Percentiles rank a stretch among this genome's conserved stretches.
These are phyloP conservation scores for Dactylellina sp. DNA, from an alignment of 2,329 filamentous ascomycete species.

Conservation along the genomic window DNA sequence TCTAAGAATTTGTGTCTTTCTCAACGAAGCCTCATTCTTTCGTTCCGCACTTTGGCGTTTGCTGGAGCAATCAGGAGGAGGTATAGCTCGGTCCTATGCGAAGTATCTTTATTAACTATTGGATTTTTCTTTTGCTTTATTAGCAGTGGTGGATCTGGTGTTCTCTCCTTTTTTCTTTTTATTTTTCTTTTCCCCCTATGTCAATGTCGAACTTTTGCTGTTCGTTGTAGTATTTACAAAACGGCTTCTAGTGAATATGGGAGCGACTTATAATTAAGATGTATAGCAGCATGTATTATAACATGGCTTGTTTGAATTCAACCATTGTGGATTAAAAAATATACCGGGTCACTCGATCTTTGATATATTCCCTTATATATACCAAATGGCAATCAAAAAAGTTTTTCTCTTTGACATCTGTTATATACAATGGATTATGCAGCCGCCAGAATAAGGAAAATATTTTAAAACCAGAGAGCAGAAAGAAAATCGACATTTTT, in stretches of 20 bases:
- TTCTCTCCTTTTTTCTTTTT: constrained; percentile 13
- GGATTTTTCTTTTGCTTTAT: background rate
- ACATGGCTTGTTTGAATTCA: constrained; percentile 5
- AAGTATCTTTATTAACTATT: constrained; percentile 4
- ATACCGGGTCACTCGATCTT: too few species aligned
- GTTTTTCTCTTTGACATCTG: constrained; percentile 16
- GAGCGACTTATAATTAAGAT: background rate
- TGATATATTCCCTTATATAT: background rate
- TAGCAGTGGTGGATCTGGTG: constrained; percentile 26
- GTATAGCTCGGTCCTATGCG: constrained; percentile 30
- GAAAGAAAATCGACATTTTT: constrained; percentile 8
- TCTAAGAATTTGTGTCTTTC: constrained; percentile 6
- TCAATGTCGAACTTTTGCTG: background rate
- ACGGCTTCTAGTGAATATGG: background rate
- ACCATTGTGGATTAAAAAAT: background rate
- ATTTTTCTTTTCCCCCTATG: background rate
- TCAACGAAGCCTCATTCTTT: constrained; percentile 1
- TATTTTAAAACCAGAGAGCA: background rate
- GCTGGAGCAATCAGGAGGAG: constrained; percentile 51
- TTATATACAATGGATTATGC: constrained; percentile 35
- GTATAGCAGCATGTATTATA: constrained; percentile 15
- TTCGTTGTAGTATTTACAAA: constrained; percentile 1
- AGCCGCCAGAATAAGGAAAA: constrained; percentile 9
- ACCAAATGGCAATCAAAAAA: too few species aligned
- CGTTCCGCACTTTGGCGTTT: constrained; percentile 45